Conservation (phyloP, 495 filamentous ascomycete genomes). For the Penicillium coffeae region DNA sequence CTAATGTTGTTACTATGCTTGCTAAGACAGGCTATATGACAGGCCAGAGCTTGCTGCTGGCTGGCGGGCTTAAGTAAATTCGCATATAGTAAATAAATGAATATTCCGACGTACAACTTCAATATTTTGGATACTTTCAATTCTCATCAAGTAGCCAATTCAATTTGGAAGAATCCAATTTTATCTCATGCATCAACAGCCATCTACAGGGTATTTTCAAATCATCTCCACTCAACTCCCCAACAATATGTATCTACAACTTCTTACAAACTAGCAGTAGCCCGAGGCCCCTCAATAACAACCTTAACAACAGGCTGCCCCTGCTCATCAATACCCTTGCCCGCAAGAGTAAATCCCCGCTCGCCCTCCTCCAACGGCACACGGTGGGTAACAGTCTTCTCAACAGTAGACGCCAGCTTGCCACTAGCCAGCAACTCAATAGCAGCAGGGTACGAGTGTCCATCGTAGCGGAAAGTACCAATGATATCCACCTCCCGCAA, state of each 20-base stretch:
- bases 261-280: slow-evolving; percentile 4
- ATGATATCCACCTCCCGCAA: slow-evolving; percentile 86
- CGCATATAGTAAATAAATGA: background rate
- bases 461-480: slow-evolving; percentile 89
- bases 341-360: slow-evolving; percentile 77
- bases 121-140: background rate
- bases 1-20: slow-evolving; percentile 64
- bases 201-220: slow-evolving; percentile 25
- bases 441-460: slow-evolving; percentile 73
- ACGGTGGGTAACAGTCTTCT: slow-evolving; percentile 71
- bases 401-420: slow-evolving; percentile 49
- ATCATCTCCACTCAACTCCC: slow-evolving; percentile 10
- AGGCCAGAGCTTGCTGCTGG: slow-evolving; percentile 55
- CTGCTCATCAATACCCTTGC: slow-evolving; percentile 69
- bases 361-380: slow-evolving; percentile 62
- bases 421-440: slow-evolving; percentile 66
- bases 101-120: background rate
- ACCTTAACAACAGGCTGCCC: slow-evolving; percentile 84
- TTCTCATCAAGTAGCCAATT: no score
- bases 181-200: no score
- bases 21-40: slow-evolving; percentile 69
- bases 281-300: slow-evolving; percentile 54
- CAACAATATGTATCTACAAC: background rate
- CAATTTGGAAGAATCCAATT: no score
- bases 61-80: slow-evolving; percentile 51